Conservation (phyloP, 371 early-diverging fungal species). For the Smittium culicis region DNA sequence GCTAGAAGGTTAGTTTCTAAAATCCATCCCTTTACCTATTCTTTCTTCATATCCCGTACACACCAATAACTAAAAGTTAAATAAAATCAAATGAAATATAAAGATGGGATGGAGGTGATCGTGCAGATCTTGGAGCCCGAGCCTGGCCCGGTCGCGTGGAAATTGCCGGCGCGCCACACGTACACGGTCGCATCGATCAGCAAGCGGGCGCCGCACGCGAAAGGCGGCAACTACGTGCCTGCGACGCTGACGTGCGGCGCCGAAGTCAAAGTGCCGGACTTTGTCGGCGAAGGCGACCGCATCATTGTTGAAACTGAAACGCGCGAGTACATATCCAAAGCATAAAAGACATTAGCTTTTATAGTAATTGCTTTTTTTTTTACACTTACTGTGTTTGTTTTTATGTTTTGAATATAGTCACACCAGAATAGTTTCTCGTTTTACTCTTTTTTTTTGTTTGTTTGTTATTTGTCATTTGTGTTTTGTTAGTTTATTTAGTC, state of each 20-base stretch:
- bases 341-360: constrained; percentile 8
- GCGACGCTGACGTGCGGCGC: constrained; percentile 60
- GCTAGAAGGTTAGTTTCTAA: constrained; percentile 34
- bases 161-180: constrained; percentile 35
- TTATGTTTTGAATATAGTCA: too few species aligned
- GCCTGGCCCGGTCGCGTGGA: constrained; percentile 37
- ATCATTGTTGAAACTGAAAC: constrained; percentile 57
- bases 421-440: too few species aligned
- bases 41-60: neutral
- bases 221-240: constrained; percentile 53
- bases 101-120: constrained; percentile 36
- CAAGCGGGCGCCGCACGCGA: constrained; percentile 44
- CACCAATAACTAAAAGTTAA: constrained; percentile 20
- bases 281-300: constrained; percentile 59
- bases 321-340: constrained; percentile 47
- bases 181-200: constrained; percentile 36
- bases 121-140: constrained; percentile 39
- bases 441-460: too few species aligned
- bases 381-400: too few species aligned
- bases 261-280: constrained; percentile 61
- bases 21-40: constrained; percentile 19
- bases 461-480: too few species aligned
- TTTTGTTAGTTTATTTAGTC: too few species aligned
- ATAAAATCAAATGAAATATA: constrained; percentile 18
- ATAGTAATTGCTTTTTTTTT: constrained; percentile 3